phyloP scores from a whole-genome alignment of 495 filamentous ascomycete genomes.

The Massariosphaeria phaeospora region DNA sequence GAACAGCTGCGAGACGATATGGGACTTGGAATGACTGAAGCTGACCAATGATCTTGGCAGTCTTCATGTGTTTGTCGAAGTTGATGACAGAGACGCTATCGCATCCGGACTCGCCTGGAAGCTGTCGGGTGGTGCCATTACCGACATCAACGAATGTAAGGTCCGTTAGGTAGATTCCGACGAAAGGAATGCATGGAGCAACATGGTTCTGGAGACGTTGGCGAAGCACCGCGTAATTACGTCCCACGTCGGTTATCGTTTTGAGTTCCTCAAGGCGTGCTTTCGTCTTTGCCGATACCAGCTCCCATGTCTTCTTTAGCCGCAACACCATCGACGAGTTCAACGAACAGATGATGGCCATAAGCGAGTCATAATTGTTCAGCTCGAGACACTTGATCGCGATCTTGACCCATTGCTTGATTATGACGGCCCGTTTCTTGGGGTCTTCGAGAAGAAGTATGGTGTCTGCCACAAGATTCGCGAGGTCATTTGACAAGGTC shows the following conservation, averaged over 20 bases:
- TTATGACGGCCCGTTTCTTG: slow-evolving; percentile 82
- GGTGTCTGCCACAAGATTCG: slow-evolving; percentile 91
- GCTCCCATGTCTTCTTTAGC: slow-evolving; percentile 91
- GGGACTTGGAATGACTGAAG: slow-evolving; percentile 96
- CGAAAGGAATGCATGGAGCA: slow-evolving; percentile 88
- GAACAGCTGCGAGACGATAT: slow-evolving; percentile 76
- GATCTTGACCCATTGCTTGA: slow-evolving; percentile 99
- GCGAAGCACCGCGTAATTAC: slow-evolving; percentile 89
- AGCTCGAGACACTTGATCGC: slow-evolving; percentile 79
- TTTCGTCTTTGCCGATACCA: slow-evolving; percentile 80
- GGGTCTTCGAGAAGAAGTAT: slow-evolving; percentile 81
- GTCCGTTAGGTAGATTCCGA: slow-evolving; percentile 95
- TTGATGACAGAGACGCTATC: slow-evolving; percentile 79
- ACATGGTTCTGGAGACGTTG: slow-evolving; percentile 80
- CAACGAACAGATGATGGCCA: slow-evolving; percentile 92
- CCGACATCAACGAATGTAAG: slow-evolving; percentile 86
- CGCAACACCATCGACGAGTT: slow-evolving; percentile 87
- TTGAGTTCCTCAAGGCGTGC: slow-evolving; percentile 70
- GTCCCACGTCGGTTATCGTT: slow-evolving; percentile 75
- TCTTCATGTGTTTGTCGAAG: slow-evolving; percentile 95
- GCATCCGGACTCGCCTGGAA: slow-evolving; percentile 49
- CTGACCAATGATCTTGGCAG: slow-evolving; percentile 90
- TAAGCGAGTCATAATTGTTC: slow-evolving; percentile 93
- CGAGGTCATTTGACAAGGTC: slow-evolving; percentile 80
- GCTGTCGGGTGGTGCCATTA: slow-evolving; percentile 71